phyloP scores from a whole-genome alignment of 371 early-diverging fungal species.

The Ordospora colligata region DNA sequence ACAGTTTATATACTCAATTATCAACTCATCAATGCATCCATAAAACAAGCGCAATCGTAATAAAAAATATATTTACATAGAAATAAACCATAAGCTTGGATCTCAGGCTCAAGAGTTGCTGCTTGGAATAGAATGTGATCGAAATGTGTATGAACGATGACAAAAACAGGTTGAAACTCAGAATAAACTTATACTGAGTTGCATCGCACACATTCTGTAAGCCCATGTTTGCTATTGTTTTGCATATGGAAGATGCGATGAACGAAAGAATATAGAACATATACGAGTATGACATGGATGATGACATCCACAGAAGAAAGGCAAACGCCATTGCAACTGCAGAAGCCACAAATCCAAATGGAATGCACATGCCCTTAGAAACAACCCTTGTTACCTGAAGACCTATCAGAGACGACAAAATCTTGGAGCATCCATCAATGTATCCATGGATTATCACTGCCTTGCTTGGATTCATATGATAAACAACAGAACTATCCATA shows the following conservation, averaged over 20 bases:
- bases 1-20: too few species aligned
- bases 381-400: background rate
- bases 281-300: conserved; percentile 23
- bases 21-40: too few species aligned
- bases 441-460: conserved; percentile 39
- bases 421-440: conserved; percentile 39
- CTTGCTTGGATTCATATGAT: conserved; percentile 13
- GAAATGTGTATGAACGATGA: conserved; percentile 41
- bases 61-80: background rate
- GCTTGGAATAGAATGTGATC: conserved; percentile 15
- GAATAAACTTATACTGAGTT: conserved; percentile 11
- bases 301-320: background rate
- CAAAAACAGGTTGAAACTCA: conserved; percentile 33
- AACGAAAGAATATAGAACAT: conserved; percentile 24
- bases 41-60: background rate
- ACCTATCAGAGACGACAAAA: conserved; percentile 3
- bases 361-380: background rate
- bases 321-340: background rate
- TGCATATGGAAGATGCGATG: background rate
- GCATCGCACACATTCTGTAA: conserved; percentile 4
- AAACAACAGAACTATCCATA: background rate
- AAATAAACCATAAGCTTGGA: background rate
- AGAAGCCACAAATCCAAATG: background rate
- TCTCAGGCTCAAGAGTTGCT: background rate
- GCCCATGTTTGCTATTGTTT: background rate